Evolutionary conservation across 2,329 filamentous ascomycete genomes (phyloP).

Genomic region (Nigrospora sphaerica): DNA sequence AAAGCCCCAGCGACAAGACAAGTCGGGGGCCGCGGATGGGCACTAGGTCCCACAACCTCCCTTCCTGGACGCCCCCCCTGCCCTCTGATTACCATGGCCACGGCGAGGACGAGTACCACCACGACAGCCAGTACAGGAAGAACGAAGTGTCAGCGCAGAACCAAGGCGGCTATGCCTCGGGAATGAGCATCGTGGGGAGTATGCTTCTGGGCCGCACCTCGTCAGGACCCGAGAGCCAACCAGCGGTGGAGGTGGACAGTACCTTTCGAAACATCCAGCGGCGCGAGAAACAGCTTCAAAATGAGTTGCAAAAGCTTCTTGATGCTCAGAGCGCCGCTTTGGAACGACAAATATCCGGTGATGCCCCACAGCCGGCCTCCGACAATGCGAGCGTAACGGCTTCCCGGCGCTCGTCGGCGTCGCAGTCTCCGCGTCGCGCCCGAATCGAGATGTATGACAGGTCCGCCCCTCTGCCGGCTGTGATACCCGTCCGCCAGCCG

Average conservation of each 20-base stretch:
- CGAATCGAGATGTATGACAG: conserved; percentile 25
- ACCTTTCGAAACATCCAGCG: conserved; percentile 26
- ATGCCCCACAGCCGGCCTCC: conserved; percentile 16
- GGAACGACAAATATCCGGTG: conserved; percentile 26
- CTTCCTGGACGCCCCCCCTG: conserved; percentile 15
- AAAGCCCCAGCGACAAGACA: background rate
- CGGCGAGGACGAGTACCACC: background rate
- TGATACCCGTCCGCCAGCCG: conserved; percentile 57
- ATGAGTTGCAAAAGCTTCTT: conserved; percentile 49
- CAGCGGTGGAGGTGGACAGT: conserved; percentile 13
- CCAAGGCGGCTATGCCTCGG: conserved; percentile 1
- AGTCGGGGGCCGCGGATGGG: too few species aligned
- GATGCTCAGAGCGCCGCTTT: conserved; percentile 52
- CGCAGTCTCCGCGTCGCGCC: conserved; percentile 6
- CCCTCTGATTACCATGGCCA: conserved; percentile 7
- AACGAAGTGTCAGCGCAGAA: background rate
- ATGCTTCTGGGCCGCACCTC: conserved; percentile 13
- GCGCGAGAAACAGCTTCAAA: conserved; percentile 45
- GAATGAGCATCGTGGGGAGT: conserved; percentile 19
- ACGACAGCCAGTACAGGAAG: background rate
- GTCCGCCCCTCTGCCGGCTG: conserved; percentile 13
- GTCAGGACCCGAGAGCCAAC: conserved; percentile 3
- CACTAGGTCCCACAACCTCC: conserved; percentile 4
- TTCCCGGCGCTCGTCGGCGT: conserved; percentile 8
- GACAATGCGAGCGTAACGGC: conserved; percentile 25